Evolutionary conservation across 139 green algal species (phyloP).

Genomic region (Pleodorina starrii): DNA sequence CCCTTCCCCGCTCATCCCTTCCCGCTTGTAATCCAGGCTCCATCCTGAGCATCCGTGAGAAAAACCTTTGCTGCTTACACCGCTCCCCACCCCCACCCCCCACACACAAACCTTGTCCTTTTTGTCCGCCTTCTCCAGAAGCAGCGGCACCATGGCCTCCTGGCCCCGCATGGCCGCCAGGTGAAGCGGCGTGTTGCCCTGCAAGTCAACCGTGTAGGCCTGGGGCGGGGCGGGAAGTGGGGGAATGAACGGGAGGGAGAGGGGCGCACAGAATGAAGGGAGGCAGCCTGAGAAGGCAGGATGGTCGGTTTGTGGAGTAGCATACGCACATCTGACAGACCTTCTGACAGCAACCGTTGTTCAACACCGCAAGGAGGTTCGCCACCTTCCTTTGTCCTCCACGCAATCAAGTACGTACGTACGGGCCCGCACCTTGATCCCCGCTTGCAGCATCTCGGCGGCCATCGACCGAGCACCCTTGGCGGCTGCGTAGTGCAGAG

Average conservation of each 20-base stretch:
- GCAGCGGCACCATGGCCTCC: constrained; percentile 24
- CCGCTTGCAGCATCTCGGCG: constrained; percentile 27
- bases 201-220: constrained; percentile 42
- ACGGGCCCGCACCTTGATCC: constrained; percentile 12
- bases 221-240: too few species aligned
- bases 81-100: neutral
- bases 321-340: too few species aligned
- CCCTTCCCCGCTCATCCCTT: too few species aligned
- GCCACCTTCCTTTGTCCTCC: neutral
- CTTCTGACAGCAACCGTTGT: too few species aligned
- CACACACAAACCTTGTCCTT: constrained; percentile 12
- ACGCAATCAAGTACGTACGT: neutral
- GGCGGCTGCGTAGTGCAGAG: constrained; percentile 54
- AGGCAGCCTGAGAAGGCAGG: too few species aligned
- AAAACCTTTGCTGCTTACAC: too few species aligned
- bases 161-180: constrained; percentile 56
- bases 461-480: constrained; percentile 8
- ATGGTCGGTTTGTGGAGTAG: too few species aligned
- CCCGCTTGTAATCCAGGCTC: too few species aligned
- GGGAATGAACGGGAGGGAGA: too few species aligned
- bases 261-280: too few species aligned
- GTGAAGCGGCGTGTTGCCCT: constrained; percentile 62
- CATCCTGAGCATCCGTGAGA: too few species aligned
- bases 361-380: neutral
- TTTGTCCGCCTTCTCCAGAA: constrained; percentile 49